Base-by-base conservation (phyloP, 441 rosid genomes). In the Metrosideros polymorpha region DNA sequence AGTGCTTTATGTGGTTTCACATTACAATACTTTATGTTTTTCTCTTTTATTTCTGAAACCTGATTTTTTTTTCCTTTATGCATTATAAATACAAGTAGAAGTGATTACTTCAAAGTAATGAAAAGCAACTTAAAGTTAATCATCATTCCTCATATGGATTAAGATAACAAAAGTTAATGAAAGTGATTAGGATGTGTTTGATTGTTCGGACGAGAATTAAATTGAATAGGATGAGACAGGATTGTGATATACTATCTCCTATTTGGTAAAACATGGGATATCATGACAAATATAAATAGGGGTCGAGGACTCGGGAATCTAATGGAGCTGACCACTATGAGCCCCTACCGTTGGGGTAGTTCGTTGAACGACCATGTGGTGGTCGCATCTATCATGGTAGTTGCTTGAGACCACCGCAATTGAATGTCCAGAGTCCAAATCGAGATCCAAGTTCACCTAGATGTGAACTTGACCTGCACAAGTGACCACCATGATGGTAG, bases 331-430 rank as follows among this genome's bases (percentile, higher is more conserved):
- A 71, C 8, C 45, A 71, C 7, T 71, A 3, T 47, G 4, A 19
- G 47, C 15, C 47, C 45, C n/a, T 39, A 0, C 47, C 7, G 43
- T 71, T 8, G n/a, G 6, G 8, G 47, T 22, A 24, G 47, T 35
- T 12, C 3, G 15, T 42, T 8, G 14, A 10, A 18, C 13, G 45
- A 63, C 7, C 43, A 2, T 52, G 9, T 3, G 8, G 24, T 51
- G 22, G 6, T 63, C 17, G 43, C 10, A 5, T 32, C 25, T 19
- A 0, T 63, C 8, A 1, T 0, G 15, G 19, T 12, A 8, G 12
- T 71, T 25, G 42, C 79, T 39, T 35, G n/a, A 39, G 47, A 42
- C 27, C 79, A 39, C 15, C 7, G 14, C n/a, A 35, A 71, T 15
- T 10, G 2, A 71, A 5, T 2, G 35, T 71, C n/a, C 45, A 8